phyloP scores from a whole-genome alignment of 2,329 filamentous ascomycete genomes.

The Colletotrichum higginsianum region DNA sequence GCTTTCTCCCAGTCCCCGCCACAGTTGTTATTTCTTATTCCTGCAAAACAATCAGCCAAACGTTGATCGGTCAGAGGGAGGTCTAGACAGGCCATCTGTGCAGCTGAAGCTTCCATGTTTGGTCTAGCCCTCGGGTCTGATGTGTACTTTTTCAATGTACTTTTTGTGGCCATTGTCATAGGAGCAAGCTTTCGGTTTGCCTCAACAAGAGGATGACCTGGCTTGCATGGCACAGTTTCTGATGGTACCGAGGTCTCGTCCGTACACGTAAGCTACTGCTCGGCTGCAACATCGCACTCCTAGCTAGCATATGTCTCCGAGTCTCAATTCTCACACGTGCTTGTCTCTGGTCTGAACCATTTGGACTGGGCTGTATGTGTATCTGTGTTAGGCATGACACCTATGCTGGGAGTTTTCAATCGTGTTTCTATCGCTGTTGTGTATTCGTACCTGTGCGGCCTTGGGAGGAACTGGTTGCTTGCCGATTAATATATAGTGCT shows the following conservation, averaged over 20 bases:
- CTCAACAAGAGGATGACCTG: background rate
- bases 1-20: background rate
- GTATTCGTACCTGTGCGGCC: too few species aligned
- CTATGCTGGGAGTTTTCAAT: too few species aligned
- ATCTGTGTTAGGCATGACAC: too few species aligned
- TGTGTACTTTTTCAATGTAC: background rate
- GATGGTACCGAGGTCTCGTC: background rate
- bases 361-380: too few species aligned
- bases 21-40: background rate
- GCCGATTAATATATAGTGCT: background rate
- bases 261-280: too few species aligned
- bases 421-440: too few species aligned
- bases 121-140: background rate
- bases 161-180: background rate
- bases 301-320: background rate
- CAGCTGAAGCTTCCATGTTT: background rate
- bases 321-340: background rate
- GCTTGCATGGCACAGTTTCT: background rate
- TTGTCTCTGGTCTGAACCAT: background rate
- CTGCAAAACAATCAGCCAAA: background rate
- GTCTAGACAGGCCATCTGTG: background rate
- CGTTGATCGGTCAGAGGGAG: background rate
- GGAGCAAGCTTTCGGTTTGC: background rate
- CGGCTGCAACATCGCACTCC: background rate
- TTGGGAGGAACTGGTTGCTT: too few species aligned